These are phyloP conservation scores for Luffa aegyptiaca DNA, from an alignment of 306 rosid genomes.

Conservation along the genomic window DNA sequence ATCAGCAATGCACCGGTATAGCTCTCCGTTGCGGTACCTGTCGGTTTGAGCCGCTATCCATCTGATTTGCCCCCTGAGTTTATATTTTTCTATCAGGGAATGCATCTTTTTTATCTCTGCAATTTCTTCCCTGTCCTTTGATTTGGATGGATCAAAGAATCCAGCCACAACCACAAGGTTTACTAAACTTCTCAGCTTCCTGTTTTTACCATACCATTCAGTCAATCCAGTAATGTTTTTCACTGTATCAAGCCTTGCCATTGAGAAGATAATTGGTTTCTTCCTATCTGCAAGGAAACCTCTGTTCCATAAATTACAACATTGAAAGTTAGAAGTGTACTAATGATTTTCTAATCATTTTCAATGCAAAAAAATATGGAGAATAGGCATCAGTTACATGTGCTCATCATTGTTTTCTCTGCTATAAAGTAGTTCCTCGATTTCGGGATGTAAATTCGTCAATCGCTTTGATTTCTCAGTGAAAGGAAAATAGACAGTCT, in stretches of 20 bases:
- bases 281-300: constrained; percentile 70
- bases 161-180: constrained; percentile 90
- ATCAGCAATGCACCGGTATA: constrained; percentile 74
- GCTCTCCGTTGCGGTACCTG: constrained; percentile 62
- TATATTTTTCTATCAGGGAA: constrained; percentile 45
- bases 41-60: constrained; percentile 97
- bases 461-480: constrained; percentile 28
- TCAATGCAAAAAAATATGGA: not conserved
- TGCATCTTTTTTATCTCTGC: constrained; percentile 80
- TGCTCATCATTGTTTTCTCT: constrained; percentile 28
- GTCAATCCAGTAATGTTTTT: constrained; percentile 80
- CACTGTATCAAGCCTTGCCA: constrained; percentile 90
- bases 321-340: not conserved
- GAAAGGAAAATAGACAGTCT: constrained; percentile 69
- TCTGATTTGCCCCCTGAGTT: constrained; percentile 64
- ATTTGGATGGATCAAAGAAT: constrained; percentile 74
- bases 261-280: constrained; percentile 88
- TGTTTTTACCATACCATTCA: constrained; percentile 81
- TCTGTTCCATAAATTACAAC: constrained; percentile 32
- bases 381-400: constrained; percentile 18
- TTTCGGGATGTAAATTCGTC: constrained; percentile 15
- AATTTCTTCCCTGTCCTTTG: constrained; percentile 89
- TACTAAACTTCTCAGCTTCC: constrained; percentile 50
- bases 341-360: not conserved
- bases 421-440: constrained; percentile 28